Evolutionary conservation across 2,329 filamentous ascomycete species (phyloP).

Genomic region (Sclerotinia trifoliorum): DNA sequence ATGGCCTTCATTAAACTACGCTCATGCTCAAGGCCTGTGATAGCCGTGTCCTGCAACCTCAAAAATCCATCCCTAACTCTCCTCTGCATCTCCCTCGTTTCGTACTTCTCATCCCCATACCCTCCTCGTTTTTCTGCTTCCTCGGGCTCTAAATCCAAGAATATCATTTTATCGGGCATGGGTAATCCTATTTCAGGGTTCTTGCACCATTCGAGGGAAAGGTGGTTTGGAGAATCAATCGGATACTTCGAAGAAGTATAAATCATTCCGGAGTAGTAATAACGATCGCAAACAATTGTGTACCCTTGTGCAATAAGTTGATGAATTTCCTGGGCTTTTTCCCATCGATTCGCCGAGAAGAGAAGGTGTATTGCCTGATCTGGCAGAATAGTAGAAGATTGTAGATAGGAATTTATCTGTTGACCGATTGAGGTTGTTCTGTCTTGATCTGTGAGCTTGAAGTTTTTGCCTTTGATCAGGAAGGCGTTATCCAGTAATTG

Average conservation of each 20-base stretch:
- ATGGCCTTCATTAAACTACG: constrained; percentile 53
- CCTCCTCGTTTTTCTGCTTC: constrained; percentile 75
- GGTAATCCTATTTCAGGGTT: constrained; percentile 83
- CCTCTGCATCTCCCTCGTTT: constrained; percentile 78
- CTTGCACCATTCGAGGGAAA: constrained; percentile 77
- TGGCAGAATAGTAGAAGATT: constrained; percentile 57
- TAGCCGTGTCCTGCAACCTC: constrained; percentile 45
- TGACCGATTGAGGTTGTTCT: constrained; percentile 65
- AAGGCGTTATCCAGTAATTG: not conserved
- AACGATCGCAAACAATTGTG: constrained; percentile 84
- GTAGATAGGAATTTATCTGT: constrained; percentile 67
- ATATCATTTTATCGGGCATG: constrained; percentile 81
- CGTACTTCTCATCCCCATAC: constrained; percentile 86
- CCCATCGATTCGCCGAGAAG: constrained; percentile 74
- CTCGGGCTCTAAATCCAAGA: constrained; percentile 76
- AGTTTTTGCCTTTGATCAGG: not conserved
- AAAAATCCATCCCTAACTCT: constrained; percentile 74
- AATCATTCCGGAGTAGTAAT: constrained; percentile 92
- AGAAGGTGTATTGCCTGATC: constrained; percentile 72
- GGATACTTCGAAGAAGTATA: constrained; percentile 88
- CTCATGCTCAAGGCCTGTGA: constrained; percentile 45
- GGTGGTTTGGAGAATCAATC: constrained; percentile 44
- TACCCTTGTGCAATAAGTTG: constrained; percentile 61
- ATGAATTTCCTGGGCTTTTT: constrained; percentile 48
- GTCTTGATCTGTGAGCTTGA: constrained; percentile 46